These are phyloP conservation scores for Chrysoporthe austroafricana DNA, from an alignment of 2,329 filamentous ascomycete genomes.

Conservation along the genomic window DNA sequence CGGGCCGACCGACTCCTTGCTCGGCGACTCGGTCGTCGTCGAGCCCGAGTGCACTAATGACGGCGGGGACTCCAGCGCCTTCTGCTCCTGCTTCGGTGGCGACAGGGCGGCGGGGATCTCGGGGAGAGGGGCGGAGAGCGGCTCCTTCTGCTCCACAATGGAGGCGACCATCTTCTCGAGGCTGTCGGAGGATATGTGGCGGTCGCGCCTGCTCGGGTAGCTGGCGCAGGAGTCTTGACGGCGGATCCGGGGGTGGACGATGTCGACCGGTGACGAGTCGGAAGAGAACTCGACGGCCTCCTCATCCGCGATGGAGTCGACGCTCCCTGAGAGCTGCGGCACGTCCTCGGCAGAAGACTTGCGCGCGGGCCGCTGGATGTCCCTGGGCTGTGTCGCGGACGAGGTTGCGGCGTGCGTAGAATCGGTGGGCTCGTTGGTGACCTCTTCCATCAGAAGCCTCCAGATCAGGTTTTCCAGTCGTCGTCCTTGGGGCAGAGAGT, in stretches of 20 bases:
- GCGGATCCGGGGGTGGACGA: slow-evolving; percentile 68
- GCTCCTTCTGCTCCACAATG: slow-evolving; percentile 86
- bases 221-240: slow-evolving; percentile 72
- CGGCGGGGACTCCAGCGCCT: slow-evolving; percentile 35
- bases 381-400: slow-evolving; percentile 51
- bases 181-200: slow-evolving; percentile 90
- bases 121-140: slow-evolving; percentile 60
- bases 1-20: slow-evolving; percentile 66
- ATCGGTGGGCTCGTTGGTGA: slow-evolving; percentile 19
- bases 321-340: slow-evolving; percentile 76
- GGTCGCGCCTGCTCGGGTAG: slow-evolving; percentile 74
- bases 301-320: slow-evolving; percentile 74
- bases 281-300: slow-evolving; percentile 63
- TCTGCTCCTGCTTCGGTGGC: slow-evolving; percentile 51
- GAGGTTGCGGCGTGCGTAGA: slow-evolving; percentile 49
- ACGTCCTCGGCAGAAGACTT: slow-evolving; percentile 54
- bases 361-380: slow-evolving; percentile 44
- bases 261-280: slow-evolving; percentile 60
- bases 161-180: slow-evolving; percentile 92
- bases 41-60: slow-evolving; percentile 48
- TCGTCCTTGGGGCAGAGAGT: slow-evolving; percentile 90
- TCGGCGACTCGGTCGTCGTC: slow-evolving; percentile 50
- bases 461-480: slow-evolving; percentile 94
- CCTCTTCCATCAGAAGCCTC: slow-evolving; percentile 92
- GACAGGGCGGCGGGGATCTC: slow-evolving; percentile 41